phyloP scores from a whole-genome alignment of 129 eudicot genomes.

The Pulicaria dysenterica region DNA sequence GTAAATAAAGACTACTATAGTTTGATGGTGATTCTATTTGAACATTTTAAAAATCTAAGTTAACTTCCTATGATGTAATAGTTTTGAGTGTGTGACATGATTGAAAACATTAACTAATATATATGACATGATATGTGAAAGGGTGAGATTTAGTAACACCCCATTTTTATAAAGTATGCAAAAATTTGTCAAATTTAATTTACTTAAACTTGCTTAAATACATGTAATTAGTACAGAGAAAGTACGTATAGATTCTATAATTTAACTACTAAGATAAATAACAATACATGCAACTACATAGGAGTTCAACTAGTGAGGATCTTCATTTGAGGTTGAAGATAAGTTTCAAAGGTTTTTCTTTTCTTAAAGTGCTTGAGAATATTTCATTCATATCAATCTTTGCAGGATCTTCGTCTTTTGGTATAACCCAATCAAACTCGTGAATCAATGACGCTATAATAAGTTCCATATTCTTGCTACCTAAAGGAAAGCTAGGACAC shows the following conservation, averaged over 20 bases:
- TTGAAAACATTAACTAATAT: too few relatives aligned
- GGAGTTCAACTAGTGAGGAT: not conserved
- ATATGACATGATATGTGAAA: too few relatives aligned
- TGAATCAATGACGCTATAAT: constrained; percentile 31
- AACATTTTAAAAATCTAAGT: too few relatives aligned
- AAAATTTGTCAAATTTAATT: too few relatives aligned
- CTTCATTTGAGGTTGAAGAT: constrained; percentile 3
- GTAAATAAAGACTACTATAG: too few relatives aligned
- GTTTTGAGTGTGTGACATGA: too few relatives aligned
- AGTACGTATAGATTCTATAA: not conserved
- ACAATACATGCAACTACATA: not conserved
- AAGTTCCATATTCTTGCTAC: constrained; percentile 25
- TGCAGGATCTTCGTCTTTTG: constrained; percentile 19
- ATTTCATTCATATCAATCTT: constrained; percentile 37
- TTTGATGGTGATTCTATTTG: too few relatives aligned
- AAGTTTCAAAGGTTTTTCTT: constrained; percentile 17
- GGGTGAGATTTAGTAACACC: too few relatives aligned
- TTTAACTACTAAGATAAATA: not conserved
- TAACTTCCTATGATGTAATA: too few relatives aligned
- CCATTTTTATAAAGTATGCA: too few relatives aligned
- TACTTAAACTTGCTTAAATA: too few relatives aligned
- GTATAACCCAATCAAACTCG: constrained; percentile 35
- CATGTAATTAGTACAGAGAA: too few relatives aligned
- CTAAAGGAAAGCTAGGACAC: constrained; percentile 42
- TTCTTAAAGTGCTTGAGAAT: constrained; percentile 21